These are phyloP conservation scores for Umbelopsis isabellina DNA, from an alignment of 192 early-diverging fungal genomes.

Conservation along the genomic window DNA sequence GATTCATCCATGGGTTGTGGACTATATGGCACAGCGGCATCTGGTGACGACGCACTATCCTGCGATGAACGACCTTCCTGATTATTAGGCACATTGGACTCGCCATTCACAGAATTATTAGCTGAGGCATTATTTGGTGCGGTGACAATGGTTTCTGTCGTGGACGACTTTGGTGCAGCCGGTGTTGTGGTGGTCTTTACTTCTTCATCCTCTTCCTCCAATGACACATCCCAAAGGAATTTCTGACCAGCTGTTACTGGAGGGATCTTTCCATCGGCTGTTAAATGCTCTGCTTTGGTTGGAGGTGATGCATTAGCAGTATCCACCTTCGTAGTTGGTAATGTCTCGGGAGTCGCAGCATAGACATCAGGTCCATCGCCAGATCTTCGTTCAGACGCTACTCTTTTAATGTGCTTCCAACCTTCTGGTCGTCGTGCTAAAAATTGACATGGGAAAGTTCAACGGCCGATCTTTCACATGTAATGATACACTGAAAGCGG, in stretches of 20 bases:
- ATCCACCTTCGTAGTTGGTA: neutral
- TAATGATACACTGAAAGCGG: no score
- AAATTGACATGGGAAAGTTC: neutral
- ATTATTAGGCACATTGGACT: no score
- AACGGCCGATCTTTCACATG: neutral
- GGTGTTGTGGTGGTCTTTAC: neutral
- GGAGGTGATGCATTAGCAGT: no score
- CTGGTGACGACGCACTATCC: neutral
- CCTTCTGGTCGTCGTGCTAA: neutral
- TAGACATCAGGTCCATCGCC: neutral
- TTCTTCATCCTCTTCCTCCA: constrained; percentile 2
- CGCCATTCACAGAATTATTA: no score
- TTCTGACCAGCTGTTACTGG: neutral
- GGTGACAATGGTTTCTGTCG: no score
- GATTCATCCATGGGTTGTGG: neutral
- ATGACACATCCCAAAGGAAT: constrained; percentile 15
- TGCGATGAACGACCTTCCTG: neutral
- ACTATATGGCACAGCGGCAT: neutral
- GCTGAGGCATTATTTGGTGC: no score
- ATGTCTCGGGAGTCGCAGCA: neutral
- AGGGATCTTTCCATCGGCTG: no score
- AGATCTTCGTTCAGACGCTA: neutral
- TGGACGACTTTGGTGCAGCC: neutral
- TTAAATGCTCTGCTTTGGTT: no score
- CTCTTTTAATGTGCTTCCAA: constrained; percentile 18